phyloP scores from a whole-genome alignment of 108 stramenopile genomes.

The Nitzschia sp. region DNA sequence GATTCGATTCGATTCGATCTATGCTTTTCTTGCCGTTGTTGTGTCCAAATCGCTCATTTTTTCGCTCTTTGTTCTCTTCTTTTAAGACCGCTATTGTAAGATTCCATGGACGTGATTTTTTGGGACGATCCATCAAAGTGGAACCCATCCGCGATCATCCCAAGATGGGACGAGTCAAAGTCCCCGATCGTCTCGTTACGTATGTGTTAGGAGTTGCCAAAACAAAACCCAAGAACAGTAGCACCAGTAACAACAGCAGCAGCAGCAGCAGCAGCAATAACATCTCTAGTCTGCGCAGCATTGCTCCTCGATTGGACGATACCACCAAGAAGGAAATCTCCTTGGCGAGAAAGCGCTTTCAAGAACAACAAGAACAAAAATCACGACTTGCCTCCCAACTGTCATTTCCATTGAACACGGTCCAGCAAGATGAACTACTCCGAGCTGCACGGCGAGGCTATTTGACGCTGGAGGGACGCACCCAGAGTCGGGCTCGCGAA shows the following conservation, averaged over 20 bases:
- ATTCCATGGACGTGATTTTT: constrained; percentile 60
- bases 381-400: background rate
- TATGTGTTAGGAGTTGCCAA: constrained; percentile 59
- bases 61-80: too few species aligned
- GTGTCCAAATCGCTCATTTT: too few species aligned
- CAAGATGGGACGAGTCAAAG: constrained; percentile 61
- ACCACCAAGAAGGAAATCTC: background rate
- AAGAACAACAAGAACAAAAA: constrained; percentile 8
- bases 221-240: constrained; percentile 14
- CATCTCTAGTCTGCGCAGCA: background rate
- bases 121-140: constrained; percentile 61
- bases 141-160: constrained; percentile 75
- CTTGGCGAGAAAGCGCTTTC: background rate
- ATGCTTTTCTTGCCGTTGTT: too few species aligned
- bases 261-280: background rate
- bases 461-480: constrained; percentile 46
- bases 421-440: constrained; percentile 25
- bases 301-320: background rate
- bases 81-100: constrained; percentile 68
- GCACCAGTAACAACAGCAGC: background rate
- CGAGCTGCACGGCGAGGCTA: constrained; percentile 26
- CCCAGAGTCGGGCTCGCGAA: constrained; percentile 49
- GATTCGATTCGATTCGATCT: too few species aligned
- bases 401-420: constrained; percentile 19
- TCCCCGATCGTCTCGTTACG: constrained; percentile 73